phyloP scores from a whole-genome alignment of 164 flowering plant species.

The Cinnamomum chago region DNA sequence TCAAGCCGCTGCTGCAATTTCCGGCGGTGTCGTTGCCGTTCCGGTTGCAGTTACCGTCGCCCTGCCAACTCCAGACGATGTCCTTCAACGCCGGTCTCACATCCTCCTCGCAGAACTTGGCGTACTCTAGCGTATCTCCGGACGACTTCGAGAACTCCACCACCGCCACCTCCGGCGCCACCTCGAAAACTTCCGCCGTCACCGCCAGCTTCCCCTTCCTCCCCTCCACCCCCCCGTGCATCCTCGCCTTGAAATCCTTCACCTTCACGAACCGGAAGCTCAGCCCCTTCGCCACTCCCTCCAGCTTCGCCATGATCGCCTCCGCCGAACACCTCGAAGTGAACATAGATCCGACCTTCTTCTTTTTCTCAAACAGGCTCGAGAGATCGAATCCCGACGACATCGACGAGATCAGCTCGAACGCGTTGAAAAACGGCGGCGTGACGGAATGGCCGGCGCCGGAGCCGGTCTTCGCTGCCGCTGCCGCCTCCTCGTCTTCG shows the following conservation, averaged over 20 bases:
- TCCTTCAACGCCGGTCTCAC: conserved; percentile 73
- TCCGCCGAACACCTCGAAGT: conserved; percentile 55
- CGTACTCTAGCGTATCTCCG: conserved; percentile 72
- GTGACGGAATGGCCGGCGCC: background rate
- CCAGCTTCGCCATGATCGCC: conserved; percentile 51
- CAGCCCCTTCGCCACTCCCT: conserved; percentile 45
- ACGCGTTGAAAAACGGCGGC: conserved; percentile 53
- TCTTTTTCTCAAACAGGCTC: conserved; percentile 51
- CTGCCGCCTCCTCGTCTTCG: background rate
- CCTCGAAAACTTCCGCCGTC: conserved; percentile 78
- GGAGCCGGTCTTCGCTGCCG: background rate
- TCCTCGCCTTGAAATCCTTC: conserved; percentile 53
- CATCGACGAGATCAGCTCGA: conserved; percentile 70
- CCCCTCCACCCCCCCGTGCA: conserved; percentile 56
- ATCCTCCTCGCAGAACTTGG: conserved; percentile 56
- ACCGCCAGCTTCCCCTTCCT: conserved; percentile 58
- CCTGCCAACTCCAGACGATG: conserved; percentile 76
- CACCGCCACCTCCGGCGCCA: conserved; percentile 64
- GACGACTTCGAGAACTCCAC: conserved; percentile 62
- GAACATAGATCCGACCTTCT: conserved; percentile 48
- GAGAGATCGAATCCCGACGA: conserved; percentile 82
- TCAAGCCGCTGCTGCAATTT: too few species aligned
- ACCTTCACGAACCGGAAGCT: conserved; percentile 34
- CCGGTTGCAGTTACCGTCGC: background rate
- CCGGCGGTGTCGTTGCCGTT: too few species aligned